These are phyloP conservation scores for Sanghuangporus sanghuang DNA, from an alignment of 1,284 basidiomycete species.

Conservation along the genomic window DNA sequence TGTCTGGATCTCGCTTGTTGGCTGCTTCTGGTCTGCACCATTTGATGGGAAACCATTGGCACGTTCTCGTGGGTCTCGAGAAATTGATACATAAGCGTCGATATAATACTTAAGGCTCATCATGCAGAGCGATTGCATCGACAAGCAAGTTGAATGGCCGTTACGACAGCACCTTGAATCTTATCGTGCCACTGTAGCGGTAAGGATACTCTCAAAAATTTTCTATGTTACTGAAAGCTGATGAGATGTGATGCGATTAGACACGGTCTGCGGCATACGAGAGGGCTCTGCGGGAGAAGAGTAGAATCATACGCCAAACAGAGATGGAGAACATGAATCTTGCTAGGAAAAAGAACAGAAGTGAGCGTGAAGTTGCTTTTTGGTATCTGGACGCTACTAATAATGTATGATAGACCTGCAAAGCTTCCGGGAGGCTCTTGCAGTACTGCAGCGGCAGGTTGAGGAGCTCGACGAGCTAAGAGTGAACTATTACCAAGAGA, in stretches of 20 bases:
- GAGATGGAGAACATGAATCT: constrained; percentile 81
- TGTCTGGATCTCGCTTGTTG: constrained; percentile 71
- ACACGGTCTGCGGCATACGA: constrained; percentile 81
- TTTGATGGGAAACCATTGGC: constrained; percentile 90
- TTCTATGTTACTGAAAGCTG: background rate
- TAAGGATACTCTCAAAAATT: constrained; percentile 32
- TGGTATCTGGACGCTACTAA: background rate
- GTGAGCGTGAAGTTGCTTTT: constrained; percentile 38
- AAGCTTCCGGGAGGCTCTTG: constrained; percentile 79
- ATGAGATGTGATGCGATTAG: constrained; percentile 31
- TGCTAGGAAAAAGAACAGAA: constrained; percentile 67
- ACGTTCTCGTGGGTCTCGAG: constrained; percentile 62
- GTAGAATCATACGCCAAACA: constrained; percentile 81
- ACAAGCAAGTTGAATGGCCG: constrained; percentile 88
- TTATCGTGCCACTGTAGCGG: constrained; percentile 71
- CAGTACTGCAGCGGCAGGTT: constrained; percentile 82
- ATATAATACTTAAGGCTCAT: background rate
- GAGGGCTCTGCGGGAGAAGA: constrained; percentile 74
- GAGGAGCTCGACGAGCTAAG: constrained; percentile 84
- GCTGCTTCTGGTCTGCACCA: constrained; percentile 89
- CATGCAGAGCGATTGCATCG: constrained; percentile 73
- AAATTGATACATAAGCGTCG: constrained; percentile 12
- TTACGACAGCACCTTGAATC: constrained; percentile 79
- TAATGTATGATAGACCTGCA: constrained; percentile 60
- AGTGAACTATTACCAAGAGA: constrained; percentile 77